phyloP scores from a whole-genome alignment of 371 early-diverging fungal genomes.

The Mucor sp. region DNA sequence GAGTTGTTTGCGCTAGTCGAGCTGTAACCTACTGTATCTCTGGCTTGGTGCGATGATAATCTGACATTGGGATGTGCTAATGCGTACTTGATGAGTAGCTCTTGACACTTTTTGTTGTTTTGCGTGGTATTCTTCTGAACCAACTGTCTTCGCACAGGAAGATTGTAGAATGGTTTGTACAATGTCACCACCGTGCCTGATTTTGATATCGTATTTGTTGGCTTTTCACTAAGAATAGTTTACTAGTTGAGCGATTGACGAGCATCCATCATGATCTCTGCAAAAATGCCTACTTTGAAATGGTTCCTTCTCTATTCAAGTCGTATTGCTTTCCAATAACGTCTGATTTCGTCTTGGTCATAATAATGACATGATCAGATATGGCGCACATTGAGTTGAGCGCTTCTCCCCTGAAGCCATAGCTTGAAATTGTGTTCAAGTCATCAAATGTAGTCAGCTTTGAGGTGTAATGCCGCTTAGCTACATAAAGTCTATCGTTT shows the following conservation, averaged over 20 bases:
- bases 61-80: slow-evolving; percentile 38
- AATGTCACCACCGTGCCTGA: slow-evolving; percentile 43
- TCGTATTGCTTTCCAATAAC: slow-evolving; percentile 33
- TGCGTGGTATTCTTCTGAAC: slow-evolving; percentile 23
- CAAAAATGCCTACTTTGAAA: slow-evolving; percentile 27
- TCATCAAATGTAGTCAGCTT: slow-evolving; percentile 70
- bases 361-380: slow-evolving; percentile 30
- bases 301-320: slow-evolving; percentile 28
- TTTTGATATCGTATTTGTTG: not conserved
- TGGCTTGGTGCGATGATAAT: slow-evolving; percentile 24
- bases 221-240: not conserved
- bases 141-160: slow-evolving; percentile 52
- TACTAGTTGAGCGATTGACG: not conserved
- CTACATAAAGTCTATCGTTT: slow-evolving; percentile 41
- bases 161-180: slow-evolving; percentile 36
- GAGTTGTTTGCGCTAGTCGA: slow-evolving; percentile 5
- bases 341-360: slow-evolving; percentile 41
- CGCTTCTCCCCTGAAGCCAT: slow-evolving; percentile 76
- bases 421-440: slow-evolving; percentile 49
- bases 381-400: slow-evolving; percentile 56
- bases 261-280: not conserved
- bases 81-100: slow-evolving; percentile 29
- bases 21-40: slow-evolving; percentile 13
- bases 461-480: slow-evolving; percentile 67
- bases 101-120: slow-evolving; percentile 28